Evolutionary conservation across 805 yeast species (phyloP).

Genomic region (Cyberlindnera samutprakarnensis): DNA sequence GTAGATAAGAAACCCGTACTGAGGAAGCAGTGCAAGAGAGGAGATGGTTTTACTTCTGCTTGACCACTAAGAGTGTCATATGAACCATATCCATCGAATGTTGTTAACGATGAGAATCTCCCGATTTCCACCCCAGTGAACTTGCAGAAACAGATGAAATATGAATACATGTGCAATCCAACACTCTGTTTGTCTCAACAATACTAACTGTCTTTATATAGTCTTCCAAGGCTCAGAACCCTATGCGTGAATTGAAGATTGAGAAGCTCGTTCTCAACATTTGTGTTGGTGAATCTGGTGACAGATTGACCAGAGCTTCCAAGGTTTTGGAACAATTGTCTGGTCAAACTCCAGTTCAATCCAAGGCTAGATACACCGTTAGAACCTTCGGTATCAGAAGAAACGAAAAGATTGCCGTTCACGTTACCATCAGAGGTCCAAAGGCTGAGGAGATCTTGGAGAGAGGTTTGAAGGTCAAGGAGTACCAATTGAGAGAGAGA

Average conservation of each 20-base stretch:
- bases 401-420: slow-evolving; percentile 99
- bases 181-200: no score
- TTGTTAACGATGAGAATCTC: no score
- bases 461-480: slow-evolving; percentile 99
- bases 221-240: slow-evolving; percentile 69
- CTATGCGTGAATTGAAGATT: slow-evolving; percentile 98
- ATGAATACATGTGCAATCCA: no score
- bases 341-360: slow-evolving; percentile 99
- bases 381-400: slow-evolving; percentile 99
- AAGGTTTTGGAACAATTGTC: slow-evolving; percentile 99
- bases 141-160: no score
- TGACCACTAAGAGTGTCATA: no score
- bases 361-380: slow-evolving; percentile 99
- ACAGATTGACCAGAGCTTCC: slow-evolving; percentile 99
- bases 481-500: slow-evolving; percentile 88
- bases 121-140: no score
- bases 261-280: slow-evolving; percentile 99
- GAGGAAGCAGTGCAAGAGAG: no score
- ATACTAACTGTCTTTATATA: slow-evolving; percentile 14
- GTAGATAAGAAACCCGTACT: no score
- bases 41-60: no score
- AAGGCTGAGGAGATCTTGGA: slow-evolving; percentile 99
- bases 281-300: slow-evolving; percentile 99
- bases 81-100: no score
- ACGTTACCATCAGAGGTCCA: slow-evolving; percentile 99